Conservation (phyloP, 2,329 filamentous ascomycete genomes). For the Penicillium sp. region DNA sequence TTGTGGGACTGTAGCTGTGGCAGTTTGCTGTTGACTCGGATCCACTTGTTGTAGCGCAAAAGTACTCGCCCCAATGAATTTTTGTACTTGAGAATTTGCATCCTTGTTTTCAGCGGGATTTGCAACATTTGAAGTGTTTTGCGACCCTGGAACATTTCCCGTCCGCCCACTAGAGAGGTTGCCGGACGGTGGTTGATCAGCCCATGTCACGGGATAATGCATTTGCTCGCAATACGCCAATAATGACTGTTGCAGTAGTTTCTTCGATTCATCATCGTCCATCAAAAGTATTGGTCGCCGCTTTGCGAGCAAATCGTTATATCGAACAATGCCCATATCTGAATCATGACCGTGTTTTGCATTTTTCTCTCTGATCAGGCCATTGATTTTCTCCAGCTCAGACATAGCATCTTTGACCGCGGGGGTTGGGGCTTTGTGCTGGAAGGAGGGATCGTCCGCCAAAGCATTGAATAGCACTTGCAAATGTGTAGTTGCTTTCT, state of each 20-base stretch:
- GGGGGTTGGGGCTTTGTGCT: not conserved
- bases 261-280: not conserved
- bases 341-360: not conserved
- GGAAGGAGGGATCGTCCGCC: not conserved
- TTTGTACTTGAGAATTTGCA: not conserved
- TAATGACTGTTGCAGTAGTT: not conserved
- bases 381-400: not conserved
- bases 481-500: not conserved
- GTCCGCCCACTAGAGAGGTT: not conserved
- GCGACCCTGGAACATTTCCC: not conserved
- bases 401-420: not conserved
- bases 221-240: not conserved
- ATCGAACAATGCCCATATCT: not conserved
- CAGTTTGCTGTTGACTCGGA: not conserved
- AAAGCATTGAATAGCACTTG: not conserved
- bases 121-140: not conserved
- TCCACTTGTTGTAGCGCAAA: too few species aligned
- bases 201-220: not conserved
- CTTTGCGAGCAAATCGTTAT: not conserved
- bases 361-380: not conserved
- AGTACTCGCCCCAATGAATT: not conserved
- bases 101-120: not conserved
- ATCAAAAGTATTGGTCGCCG: not conserved
- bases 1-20: not conserved
- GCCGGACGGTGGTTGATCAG: not conserved